A percentile compares a stretch with the other conserved stretches of the same genome.
These are phyloP conservation scores for Lasiosphaeris hirsuta DNA, from an alignment of 495 filamentous ascomycete species.

Conservation along the genomic window DNA sequence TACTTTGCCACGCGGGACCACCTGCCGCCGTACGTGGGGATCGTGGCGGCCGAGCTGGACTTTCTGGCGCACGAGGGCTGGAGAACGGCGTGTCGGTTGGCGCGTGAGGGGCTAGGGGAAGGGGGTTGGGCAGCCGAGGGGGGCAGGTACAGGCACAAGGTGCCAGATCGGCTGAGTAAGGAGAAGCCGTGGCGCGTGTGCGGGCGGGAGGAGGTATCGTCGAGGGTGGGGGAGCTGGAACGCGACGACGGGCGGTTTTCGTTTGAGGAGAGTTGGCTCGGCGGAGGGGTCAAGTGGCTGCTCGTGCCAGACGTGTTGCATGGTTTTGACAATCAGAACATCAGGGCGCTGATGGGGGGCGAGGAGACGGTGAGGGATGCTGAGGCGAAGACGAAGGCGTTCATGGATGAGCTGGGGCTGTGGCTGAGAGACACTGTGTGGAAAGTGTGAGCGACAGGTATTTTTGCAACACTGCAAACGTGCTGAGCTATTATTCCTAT, in stretches of 20 bases:
- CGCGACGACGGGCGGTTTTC: constrained; percentile 27
- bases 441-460: constrained; percentile 5
- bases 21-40: constrained; percentile 34
- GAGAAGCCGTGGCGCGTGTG: constrained; percentile 9
- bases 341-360: constrained; percentile 11
- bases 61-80: constrained; percentile 32
- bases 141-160: constrained; percentile 15
- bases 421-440: constrained; percentile 34
- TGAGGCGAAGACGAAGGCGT: constrained; percentile 25
- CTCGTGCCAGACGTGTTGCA: constrained; percentile 36
- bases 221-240: constrained; percentile 2
- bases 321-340: constrained; percentile 27
- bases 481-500: too few species aligned
- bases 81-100: constrained; percentile 30
- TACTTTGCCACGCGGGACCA: constrained; percentile 24
- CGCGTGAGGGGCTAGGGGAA: constrained; percentile 5
- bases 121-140: constrained; percentile 11
- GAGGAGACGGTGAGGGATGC: constrained; percentile 27
- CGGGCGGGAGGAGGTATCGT: constrained; percentile 7
- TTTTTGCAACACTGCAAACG: too few species aligned
- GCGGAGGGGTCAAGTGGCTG: constrained; percentile 32
- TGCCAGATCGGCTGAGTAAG: constrained; percentile 16
- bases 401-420: constrained; percentile 25
- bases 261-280: constrained; percentile 27
- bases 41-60: constrained; percentile 53